phyloP scores from a whole-genome alignment of 179 eudicot genomes.

The Silene coronaria region DNA sequence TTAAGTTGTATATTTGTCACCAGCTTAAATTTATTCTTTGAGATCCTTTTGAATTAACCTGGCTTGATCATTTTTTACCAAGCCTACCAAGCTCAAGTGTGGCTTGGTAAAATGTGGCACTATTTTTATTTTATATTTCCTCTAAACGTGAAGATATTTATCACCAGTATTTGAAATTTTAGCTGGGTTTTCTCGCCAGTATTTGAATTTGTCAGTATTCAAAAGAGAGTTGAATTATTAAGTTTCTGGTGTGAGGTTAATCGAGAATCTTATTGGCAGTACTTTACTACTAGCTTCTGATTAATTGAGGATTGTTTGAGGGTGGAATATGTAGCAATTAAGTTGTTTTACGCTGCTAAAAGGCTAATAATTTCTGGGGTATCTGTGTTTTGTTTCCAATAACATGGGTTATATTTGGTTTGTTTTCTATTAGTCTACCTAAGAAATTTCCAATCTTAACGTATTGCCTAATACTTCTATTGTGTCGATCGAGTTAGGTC shows the following conservation, averaged over 20 bases:
- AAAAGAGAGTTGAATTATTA: not conserved
- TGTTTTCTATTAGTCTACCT: too few species aligned
- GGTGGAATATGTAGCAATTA: not conserved
- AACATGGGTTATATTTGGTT: not conserved
- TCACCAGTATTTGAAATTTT: not conserved
- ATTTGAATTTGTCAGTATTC: not conserved
- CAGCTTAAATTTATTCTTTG: not conserved
- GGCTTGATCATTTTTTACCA: not conserved
- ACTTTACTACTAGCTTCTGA: not conserved
- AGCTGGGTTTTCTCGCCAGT: not conserved
- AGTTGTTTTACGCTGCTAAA: not conserved
- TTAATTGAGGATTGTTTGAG: not conserved
- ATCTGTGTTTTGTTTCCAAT: not conserved
- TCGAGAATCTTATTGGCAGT: not conserved
- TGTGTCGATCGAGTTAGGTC: slow-evolving; percentile 41
- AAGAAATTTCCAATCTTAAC: not conserved
- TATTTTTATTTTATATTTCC: not conserved
- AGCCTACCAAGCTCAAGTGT: not conserved
- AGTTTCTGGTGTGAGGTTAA: not conserved
- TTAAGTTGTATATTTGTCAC: not conserved
- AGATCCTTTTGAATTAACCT: not conserved
- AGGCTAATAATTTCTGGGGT: not conserved
- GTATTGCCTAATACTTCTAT: not conserved
- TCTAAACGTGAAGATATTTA: not conserved
- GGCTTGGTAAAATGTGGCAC: not conserved